Evolutionary conservation across 202 grass and related monocot species (phyloP), one percentile per base, ranked within the genome.

Genomic region (Sporobolus alterniflorus): DNA sequence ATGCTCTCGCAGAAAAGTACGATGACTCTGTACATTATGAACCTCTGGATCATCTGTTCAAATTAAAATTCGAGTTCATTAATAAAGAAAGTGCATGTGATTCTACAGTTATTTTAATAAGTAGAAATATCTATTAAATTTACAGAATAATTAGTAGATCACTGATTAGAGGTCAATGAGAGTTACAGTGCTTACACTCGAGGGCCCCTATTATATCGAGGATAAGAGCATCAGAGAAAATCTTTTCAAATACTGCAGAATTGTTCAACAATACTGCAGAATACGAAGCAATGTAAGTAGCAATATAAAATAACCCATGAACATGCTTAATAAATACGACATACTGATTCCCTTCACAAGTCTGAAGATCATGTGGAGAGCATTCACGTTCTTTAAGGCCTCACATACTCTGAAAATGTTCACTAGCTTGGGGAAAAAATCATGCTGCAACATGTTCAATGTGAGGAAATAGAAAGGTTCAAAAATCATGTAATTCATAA

Each of bases 391-490:
- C 67, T 83, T 80, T 84, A 86, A 84, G 67, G 81, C 73, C 78
- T 98, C 90, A 33, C 92, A 95, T 76, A 64, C 88, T 93, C 79
- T 91, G 86, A 95, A 93, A 65, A 95, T 82, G 36, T 83, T 83
- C 47, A 91, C 81, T 60, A 98, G 74, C 75, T 93, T 94, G 68
- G 88, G 92, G 79, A 98, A 93, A 93, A 95, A 98, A 32, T 93
- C 73, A 78, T 55, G 71, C 95, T 98, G 82, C 71, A 78, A 66
- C 65, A 65, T 67, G 64, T 88, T 79, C 61, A 17, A 77, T 6
- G 52, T 20, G 30, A 47, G 43, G 44, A 52, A 66, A 79, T 32
- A 83, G 56, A 77, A 69, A 71, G 79, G 18, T 83, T 75, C 20
- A 48, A 83, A 73, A 71, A 29, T 65, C 84, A 67, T 0, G 41